phyloP scores from a whole-genome alignment of 768 basidiomycete species.

The Boletus bicolor region DNA sequence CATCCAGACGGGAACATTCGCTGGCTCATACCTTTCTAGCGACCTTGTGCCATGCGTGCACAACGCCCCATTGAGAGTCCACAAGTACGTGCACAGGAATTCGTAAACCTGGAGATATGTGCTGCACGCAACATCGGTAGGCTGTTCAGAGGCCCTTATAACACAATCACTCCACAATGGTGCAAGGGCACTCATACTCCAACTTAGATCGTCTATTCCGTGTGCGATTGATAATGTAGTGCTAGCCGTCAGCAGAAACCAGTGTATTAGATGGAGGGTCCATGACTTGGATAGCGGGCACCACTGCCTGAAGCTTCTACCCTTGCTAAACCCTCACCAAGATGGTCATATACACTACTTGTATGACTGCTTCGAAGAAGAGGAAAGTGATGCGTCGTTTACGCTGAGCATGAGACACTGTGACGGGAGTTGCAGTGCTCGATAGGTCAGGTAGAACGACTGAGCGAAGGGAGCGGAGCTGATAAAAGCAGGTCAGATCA shows the following conservation, averaged over 20 bases:
- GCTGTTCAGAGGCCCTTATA: background rate
- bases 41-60: no score
- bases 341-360: conserved; percentile 83
- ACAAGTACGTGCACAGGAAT: no score
- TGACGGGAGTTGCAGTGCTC: conserved; percentile 43
- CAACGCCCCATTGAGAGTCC: no score
- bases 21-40: no score
- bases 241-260: background rate
- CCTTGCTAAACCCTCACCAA: conserved; percentile 58
- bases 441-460: conserved; percentile 81
- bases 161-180: background rate
- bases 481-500: conserved; percentile 2
- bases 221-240: background rate
- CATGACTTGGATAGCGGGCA: background rate
- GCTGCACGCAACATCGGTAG: background rate
- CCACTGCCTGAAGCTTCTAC: background rate
- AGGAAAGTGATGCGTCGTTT: conserved; percentile 86
- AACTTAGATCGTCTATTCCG: background rate
- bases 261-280: conserved; percentile 5
- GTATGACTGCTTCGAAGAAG: conserved; percentile 78
- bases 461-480: conserved; percentile 92
- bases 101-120: background rate
- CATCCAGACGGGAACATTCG: no score
- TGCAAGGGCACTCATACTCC: background rate
- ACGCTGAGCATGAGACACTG: conserved; percentile 75